These are phyloP conservation scores for Lichtheimia ornata DNA, from an alignment of 371 early-diverging fungal species.

Conservation along the genomic window DNA sequence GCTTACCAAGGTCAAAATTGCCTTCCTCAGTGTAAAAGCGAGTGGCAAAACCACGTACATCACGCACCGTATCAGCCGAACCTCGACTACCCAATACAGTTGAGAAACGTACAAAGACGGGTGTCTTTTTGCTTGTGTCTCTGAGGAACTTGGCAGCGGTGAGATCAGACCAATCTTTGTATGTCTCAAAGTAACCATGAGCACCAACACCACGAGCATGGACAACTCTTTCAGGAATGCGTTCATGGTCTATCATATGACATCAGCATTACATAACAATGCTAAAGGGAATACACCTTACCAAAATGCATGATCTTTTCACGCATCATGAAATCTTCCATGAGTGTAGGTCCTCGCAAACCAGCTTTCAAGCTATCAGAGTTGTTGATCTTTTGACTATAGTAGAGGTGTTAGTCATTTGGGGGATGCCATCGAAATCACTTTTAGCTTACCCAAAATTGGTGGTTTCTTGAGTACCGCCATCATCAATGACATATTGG, in stretches of 20 bases:
- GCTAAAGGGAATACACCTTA: neutral
- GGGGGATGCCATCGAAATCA: too few species aligned
- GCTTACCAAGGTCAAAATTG: constrained; percentile 40
- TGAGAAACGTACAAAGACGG: constrained; percentile 58
- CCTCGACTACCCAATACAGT: constrained; percentile 55
- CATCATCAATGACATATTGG: constrained; percentile 2
- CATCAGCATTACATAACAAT: too few species aligned
- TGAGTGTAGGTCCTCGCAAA: constrained; percentile 44
- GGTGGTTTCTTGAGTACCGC: constrained; percentile 11
- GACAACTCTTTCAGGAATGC: constrained; percentile 60
- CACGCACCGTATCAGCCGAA: constrained; percentile 55
- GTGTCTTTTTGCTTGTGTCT: constrained; percentile 44
- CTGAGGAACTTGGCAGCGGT: constrained; percentile 48
- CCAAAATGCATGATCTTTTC: constrained; percentile 61
- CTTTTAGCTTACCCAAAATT: constrained; percentile 2
- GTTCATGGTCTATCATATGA: constrained; percentile 7
- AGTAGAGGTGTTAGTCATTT: too few species aligned
- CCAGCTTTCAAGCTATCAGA: constrained; percentile 36
- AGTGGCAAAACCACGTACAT: constrained; percentile 60
- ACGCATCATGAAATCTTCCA: constrained; percentile 52
- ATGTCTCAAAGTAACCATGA: constrained; percentile 57
- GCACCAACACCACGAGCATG: constrained; percentile 59
- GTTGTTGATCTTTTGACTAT: constrained; percentile 15
- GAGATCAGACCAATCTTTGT: constrained; percentile 36
- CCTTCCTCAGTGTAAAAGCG: constrained; percentile 68